Base-by-base conservation (phyloP, 1,284 basidiomycete species). In the Schizopora paradoxa region DNA sequence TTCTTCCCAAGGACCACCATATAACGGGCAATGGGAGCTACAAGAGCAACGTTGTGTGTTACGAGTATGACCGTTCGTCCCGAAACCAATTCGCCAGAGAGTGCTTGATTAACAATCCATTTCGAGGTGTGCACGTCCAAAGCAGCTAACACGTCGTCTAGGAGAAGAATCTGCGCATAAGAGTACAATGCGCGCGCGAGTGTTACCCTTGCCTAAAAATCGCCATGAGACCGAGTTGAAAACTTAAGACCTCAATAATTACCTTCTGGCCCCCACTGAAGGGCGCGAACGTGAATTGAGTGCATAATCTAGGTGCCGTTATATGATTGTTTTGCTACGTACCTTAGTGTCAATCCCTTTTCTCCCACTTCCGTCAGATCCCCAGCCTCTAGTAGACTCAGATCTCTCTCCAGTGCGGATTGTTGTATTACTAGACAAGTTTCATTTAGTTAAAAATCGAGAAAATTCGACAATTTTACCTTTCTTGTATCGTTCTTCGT, bases 381-480 rank as follows among this genome's bases (percentile, higher is more conserved):
- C 2, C 84, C 83, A 36, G 83, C 83, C 32, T 83, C 77, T 51
- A 86, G 82, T n/a, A 86, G 58, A 21, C 67, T 67, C 3, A 86
- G 63, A 55, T 87, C 84, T 3, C 70, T 71, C 54, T 76, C 70
- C 21, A 87, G 64, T 1, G 69, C 79, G 52, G 82, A 86, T 54
- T 80, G 78, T 28, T 76, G 59, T n/a, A 86, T 59, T 14, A 82
- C 81, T 68, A 32, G 5, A 6, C 19, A 62, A 62, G 32, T 71
- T 67, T n/a, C 36, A 21, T 10, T 8, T 4, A 11, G 26, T 40
- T 40, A 10, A 13, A n/a, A 21, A 22, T 13, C 22, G 11, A n/a
- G 5, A 39, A 10, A 21, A 18, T n/a, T 19, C 21, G 19, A 41
- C 21, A 8, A 2, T 32, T 42, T 19, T 39, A 58, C 56, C 55